Base-by-base conservation (phyloP, 2,329 filamentous ascomycete genomes). In the Colletotrichum incanum region DNA sequence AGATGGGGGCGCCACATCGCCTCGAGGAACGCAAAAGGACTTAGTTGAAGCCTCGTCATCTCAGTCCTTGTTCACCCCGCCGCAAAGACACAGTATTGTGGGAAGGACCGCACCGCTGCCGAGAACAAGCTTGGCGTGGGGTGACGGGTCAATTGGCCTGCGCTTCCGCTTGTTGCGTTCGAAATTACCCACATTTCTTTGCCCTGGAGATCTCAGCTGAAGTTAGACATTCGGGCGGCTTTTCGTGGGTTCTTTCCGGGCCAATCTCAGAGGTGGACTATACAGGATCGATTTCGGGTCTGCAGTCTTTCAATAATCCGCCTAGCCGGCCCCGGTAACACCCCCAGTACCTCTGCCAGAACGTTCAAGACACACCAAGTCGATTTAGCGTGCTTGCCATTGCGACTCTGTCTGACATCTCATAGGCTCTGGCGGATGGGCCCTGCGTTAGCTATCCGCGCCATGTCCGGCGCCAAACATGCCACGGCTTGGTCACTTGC, bases 241-340 rank as follows among this genome's bases (percentile, higher is more conserved):
- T 5, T 7, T 16, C 18, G 28, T 34, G 18, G 28, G 9, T 5
- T 6, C 28, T 34, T 20, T 18, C 9, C 11, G 9, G 9, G 52
- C 20, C 52, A 55, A 20, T 9, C 9, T 31, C 18, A n/a, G 20
- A 7, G 5, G 20, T n/a, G 31, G 9, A 2, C 12, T 14, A 31
- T 3, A 20, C 14, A 39, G 20, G 43, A 12, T 59, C n/a, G 8
- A 28, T 43, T 14, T 16, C 26, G 9, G 23, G 47, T 23, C 28
- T 67, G 56, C 68, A 50, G 12, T 11, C 7, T 59, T 31, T 47
- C 59, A 18, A 60, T 47, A 58, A 59, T 39, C 43, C 18, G 16
- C 50, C 28, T 8, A 12, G 28, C 18, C 20, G 28, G 18, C 49
- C 1, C 28, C 50, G 18, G 28, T 41, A 12, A 34, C n/a, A 16